These are phyloP conservation scores for Cynara cardunculus DNA, from an alignment of 129 eudicot species.

Conservation along the genomic window DNA sequence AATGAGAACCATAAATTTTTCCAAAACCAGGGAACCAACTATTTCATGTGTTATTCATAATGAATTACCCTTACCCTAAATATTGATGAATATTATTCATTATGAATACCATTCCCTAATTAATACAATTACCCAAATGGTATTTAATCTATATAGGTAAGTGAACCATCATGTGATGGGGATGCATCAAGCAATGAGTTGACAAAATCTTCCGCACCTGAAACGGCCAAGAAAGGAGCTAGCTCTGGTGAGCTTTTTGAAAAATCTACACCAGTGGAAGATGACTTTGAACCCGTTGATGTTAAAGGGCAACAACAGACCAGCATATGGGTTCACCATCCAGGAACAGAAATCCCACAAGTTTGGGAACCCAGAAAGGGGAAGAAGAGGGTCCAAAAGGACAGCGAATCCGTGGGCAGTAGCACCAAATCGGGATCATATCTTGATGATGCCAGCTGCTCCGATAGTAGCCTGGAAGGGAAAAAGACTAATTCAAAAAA, in stretches of 20 bases:
- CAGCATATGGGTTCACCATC: conserved; percentile 89
- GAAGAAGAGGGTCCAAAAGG: conserved; percentile 34
- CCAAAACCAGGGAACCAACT: not conserved
- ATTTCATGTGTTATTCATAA: not conserved
- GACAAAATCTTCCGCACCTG: conserved; percentile 27
- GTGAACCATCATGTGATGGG: conserved; percentile 31
- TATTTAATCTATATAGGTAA: conserved; percentile 22
- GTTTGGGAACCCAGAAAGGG: conserved; percentile 91
- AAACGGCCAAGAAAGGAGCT: conserved; percentile 23
- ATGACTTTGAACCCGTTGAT: conserved; percentile 65
- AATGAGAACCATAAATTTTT: not conserved
- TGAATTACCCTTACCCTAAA: not conserved
- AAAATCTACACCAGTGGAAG: conserved; percentile 35
- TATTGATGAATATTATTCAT: not conserved
- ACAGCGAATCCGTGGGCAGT: conserved; percentile 31
- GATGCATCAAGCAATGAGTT: conserved; percentile 32
- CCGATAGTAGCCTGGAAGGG: conserved; percentile 27
- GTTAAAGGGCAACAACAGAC: conserved; percentile 70
- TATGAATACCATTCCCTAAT: not conserved
- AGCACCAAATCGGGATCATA: conserved; percentile 16
- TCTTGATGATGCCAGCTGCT: conserved; percentile 23
- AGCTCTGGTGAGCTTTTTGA: conserved; percentile 16
- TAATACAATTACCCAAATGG: not conserved
- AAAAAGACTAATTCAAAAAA: conserved; percentile 14
- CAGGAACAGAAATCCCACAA: conserved; percentile 77